Evolutionary conservation across 2,329 filamentous ascomycete species (phyloP).

Genomic region (Cadophora luteo-olivacea): DNA sequence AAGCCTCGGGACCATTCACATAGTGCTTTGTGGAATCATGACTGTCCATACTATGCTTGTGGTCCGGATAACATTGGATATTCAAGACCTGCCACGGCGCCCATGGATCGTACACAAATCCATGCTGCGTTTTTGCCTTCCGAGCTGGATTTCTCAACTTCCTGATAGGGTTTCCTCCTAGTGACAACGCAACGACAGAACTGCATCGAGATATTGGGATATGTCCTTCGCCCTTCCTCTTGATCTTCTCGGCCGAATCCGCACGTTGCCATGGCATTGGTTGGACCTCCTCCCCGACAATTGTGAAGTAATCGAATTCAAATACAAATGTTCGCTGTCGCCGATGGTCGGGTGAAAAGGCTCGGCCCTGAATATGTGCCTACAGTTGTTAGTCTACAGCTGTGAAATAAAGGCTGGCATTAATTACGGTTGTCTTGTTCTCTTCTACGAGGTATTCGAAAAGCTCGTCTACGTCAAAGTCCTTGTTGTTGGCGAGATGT

Average conservation of each 20-base stretch:
- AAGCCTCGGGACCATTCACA: slow-evolving; percentile 66
- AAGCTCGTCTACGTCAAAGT: slow-evolving; percentile 69
- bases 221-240: slow-evolving; percentile 53
- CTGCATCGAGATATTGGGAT: slow-evolving; percentile 65
- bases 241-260: slow-evolving; percentile 48
- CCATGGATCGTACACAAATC: slow-evolving; percentile 63
- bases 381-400: slow-evolving; percentile 19
- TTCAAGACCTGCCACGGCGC: slow-evolving; percentile 65
- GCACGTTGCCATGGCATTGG: slow-evolving; percentile 66
- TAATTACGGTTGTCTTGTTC: slow-evolving; percentile 48
- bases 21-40: slow-evolving; percentile 62
- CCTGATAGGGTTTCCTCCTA: slow-evolving; percentile 58
- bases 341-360: slow-evolving; percentile 46
- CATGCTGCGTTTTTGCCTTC: slow-evolving; percentile 54
- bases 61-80: slow-evolving; percentile 65
- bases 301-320: slow-evolving; percentile 69
- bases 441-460: slow-evolving; percentile 60
- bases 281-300: slow-evolving; percentile 60
- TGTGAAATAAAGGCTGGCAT: slow-evolving; percentile 39
- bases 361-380: slow-evolving; percentile 32
- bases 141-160: slow-evolving; percentile 57
- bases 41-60: slow-evolving; percentile 60
- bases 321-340: slow-evolving; percentile 66
- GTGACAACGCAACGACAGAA: slow-evolving; percentile 63
- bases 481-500: slow-evolving; percentile 61